Conservation (phyloP, 495 filamentous ascomycete species). For the Melanomma pulvis-pyrius region DNA sequence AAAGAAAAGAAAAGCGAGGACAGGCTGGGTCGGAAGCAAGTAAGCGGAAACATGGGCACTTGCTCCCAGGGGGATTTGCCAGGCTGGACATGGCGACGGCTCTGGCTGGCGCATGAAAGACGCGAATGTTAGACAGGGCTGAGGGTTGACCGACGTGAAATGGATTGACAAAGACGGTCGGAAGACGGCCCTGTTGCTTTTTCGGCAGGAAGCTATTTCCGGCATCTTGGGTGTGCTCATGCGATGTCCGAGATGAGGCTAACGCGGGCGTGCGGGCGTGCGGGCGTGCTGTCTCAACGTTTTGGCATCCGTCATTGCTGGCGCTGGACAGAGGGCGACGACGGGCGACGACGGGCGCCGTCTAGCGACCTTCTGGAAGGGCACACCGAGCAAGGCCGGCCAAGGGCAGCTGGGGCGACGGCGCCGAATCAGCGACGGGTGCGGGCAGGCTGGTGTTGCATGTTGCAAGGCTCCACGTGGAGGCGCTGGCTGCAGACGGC, state of each 20-base stretch:
- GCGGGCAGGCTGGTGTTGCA: neutral
- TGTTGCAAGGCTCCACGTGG: conserved; percentile 8
- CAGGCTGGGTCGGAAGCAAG: no score
- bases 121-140: neutral
- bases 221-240: neutral
- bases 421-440: neutral
- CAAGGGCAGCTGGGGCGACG: neutral
- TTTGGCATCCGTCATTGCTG: no score
- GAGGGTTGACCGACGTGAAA: neutral
- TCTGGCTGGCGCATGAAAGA: neutral
- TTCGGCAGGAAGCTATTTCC: neutral
- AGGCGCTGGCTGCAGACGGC: neutral
- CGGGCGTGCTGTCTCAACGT: no score
- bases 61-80: neutral
- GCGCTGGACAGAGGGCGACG: no score
- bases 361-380: conserved; percentile 5
- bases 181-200: neutral
- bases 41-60: no score
- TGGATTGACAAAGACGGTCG: neutral
- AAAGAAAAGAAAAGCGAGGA: no score
- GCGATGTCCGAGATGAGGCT: neutral
- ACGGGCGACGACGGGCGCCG: neutral
- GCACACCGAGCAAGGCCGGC: neutral
- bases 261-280: no score
- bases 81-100: neutral